Percentiles rank a stretch among this genome's conserved stretches.
Conservation (phyloP, 2,329 filamentous ascomycete species). For the Zymoseptoria ardabiliae region DNA sequence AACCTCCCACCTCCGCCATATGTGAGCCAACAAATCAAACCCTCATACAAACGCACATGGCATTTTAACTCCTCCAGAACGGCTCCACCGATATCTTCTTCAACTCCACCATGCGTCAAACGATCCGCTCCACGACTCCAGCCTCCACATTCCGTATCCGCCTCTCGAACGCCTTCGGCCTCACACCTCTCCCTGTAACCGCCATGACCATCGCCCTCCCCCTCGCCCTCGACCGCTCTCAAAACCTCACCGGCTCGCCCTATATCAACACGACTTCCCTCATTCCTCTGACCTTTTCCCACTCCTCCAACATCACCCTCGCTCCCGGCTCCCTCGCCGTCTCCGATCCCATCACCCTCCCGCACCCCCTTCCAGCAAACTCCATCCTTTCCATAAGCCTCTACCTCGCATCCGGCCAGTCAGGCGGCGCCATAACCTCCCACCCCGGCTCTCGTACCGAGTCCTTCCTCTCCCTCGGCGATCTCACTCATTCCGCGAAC, state of each 20-base stretch:
- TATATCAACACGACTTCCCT: constrained; percentile 48
- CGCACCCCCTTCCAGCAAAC: constrained; percentile 45
- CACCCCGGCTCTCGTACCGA: constrained; percentile 60
- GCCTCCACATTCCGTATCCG: constrained; percentile 53
- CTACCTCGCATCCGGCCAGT: constrained; percentile 52
- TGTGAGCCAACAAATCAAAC: constrained; percentile 33
- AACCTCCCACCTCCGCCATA: constrained; percentile 57
- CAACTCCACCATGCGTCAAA: constrained; percentile 60
- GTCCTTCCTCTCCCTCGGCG: constrained; percentile 52
- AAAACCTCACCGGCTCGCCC: constrained; percentile 47
- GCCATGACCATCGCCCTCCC: constrained; percentile 53
- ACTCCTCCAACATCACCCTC: constrained; percentile 43
- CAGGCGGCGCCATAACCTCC: constrained; percentile 50
- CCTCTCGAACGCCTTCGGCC: constrained; percentile 59
- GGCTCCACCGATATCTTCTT: constrained; percentile 47
- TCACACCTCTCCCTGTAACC: constrained; percentile 53
- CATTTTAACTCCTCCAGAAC: constrained; percentile 37
- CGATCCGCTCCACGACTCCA: constrained; percentile 49
- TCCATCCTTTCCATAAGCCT: constrained; percentile 50
- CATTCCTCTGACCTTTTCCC: constrained; percentile 52
- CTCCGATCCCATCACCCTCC: constrained; percentile 48
- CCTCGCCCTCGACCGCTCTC: constrained; percentile 23
- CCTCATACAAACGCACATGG: not conserved
- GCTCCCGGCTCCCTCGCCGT: constrained; percentile 52
- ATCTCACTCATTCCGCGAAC: constrained; percentile 46